phyloP scores from a whole-genome alignment of 768 basidiomycete species.

The Exsudoporus frostii region DNA sequence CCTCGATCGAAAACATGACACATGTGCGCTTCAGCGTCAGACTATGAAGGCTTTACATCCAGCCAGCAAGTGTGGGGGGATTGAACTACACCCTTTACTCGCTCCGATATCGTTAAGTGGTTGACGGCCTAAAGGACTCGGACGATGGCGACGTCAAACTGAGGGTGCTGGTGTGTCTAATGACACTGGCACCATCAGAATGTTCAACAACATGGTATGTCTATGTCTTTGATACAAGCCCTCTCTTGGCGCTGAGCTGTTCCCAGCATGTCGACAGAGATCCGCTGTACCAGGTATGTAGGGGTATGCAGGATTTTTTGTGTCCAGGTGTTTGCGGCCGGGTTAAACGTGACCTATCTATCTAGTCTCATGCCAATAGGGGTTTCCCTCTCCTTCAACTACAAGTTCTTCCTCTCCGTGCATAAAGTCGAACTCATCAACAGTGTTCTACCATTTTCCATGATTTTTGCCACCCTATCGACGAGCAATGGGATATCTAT shows the following conservation, averaged over 20 bases:
- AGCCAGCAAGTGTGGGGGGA: constrained; percentile 7
- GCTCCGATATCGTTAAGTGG: constrained; percentile 13
- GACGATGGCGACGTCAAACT: constrained; percentile 10
- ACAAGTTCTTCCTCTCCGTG: constrained; percentile 22
- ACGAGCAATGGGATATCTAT: constrained; percentile 21
- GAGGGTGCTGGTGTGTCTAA: constrained; percentile 15
- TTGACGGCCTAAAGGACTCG: constrained; percentile 7
- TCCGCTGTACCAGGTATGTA: background rate
- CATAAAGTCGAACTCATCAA: constrained; percentile 22
- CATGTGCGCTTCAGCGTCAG: constrained; percentile 16
- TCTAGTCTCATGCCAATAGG: constrained; percentile 13
- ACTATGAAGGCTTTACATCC: constrained; percentile 13
- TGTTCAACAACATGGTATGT: constrained; percentile 19
- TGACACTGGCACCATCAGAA: constrained; percentile 23
- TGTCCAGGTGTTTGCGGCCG: no score
- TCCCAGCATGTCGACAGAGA: constrained; percentile 16
- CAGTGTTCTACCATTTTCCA: constrained; percentile 21
- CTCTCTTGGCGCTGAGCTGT: background rate
- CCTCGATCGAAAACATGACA: constrained; percentile 20
- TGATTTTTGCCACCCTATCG: constrained; percentile 20
- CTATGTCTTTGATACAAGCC: background rate
- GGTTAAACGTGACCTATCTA: background rate
- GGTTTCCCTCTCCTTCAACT: constrained; percentile 18
- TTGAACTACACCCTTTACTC: constrained; percentile 23
- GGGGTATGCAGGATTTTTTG: constrained; percentile 2